Conservation (phyloP, 2,329 filamentous ascomycete genomes). For the Sphaerulina musiva region DNA sequence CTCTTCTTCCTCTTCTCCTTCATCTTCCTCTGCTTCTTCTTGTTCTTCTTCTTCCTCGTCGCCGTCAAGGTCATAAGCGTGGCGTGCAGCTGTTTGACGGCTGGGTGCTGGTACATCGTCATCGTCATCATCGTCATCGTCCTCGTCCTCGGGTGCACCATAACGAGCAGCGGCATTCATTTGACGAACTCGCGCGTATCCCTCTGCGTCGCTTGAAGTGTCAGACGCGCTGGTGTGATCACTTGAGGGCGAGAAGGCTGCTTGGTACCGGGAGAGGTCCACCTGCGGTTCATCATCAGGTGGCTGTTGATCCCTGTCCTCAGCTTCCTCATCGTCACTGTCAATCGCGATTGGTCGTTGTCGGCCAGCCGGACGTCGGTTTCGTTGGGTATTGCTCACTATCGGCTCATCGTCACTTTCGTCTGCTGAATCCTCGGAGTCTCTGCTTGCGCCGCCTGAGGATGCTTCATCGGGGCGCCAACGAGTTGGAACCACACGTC, state of each 20-base stretch:
- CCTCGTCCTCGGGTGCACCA: slow-evolving; percentile 2
- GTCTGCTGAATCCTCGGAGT: slow-evolving; percentile 14
- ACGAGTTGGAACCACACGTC: background rate
- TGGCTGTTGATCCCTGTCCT: slow-evolving; percentile 8
- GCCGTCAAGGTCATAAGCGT: background rate
- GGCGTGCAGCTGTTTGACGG: background rate
- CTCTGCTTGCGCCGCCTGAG: slow-evolving; percentile 11
- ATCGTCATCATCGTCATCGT: slow-evolving; percentile 1
- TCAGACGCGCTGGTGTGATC: background rate
- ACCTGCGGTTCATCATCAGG: slow-evolving; percentile 10
- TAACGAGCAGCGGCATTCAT: background rate
- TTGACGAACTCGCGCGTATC: background rate
- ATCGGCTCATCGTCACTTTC: slow-evolving; percentile 18
- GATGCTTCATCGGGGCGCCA: slow-evolving; percentile 2
- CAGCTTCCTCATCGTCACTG: slow-evolving; percentile 15
- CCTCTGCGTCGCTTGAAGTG: background rate
- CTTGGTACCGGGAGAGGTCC: slow-evolving; percentile 10
- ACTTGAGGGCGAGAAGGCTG: slow-evolving; percentile 7
- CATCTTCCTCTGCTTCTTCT: slow-evolving; percentile 11
- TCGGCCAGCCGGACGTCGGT: slow-evolving; percentile 3
- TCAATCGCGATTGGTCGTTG: slow-evolving; percentile 8
- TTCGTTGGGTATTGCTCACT: slow-evolving; percentile 1
- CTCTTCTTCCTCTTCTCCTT: background rate
- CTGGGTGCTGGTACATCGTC: background rate
- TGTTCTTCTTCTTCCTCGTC: slow-evolving; percentile 7